Conservation (phyloP, 2,329 filamentous ascomycete species). For the Fusarium torreyae region DNA sequence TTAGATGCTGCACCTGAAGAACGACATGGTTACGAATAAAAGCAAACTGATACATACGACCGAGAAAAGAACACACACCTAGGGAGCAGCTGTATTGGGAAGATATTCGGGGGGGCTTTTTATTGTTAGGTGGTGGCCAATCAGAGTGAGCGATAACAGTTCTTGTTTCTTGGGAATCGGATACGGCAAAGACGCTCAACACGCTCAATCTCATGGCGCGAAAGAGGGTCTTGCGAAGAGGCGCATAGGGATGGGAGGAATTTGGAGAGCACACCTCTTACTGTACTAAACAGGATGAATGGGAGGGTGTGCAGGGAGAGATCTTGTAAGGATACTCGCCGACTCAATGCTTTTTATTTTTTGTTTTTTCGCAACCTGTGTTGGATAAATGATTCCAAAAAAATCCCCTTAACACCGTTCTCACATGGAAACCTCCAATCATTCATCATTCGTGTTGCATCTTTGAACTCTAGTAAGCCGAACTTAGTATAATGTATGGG, state of each 20-base stretch:
- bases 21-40: conserved; percentile 27
- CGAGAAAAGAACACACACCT: conserved; percentile 22
- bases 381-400: conserved; percentile 48
- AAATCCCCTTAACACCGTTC: conserved; percentile 29
- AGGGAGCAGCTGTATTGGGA: conserved; percentile 32
- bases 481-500: background rate
- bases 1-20: conserved; percentile 27
- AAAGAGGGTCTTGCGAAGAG: conserved; percentile 44
- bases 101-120: conserved; percentile 22
- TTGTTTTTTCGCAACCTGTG: conserved; percentile 42
- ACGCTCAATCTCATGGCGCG: conserved; percentile 39
- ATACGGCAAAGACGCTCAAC: conserved; percentile 35
- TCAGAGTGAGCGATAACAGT: conserved; percentile 39
- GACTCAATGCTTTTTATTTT: conserved; percentile 38
- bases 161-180: conserved; percentile 46
- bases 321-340: conserved; percentile 44
- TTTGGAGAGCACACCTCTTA: conserved; percentile 45
- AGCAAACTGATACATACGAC: conserved; percentile 16
- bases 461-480: conserved; percentile 2
- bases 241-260: conserved; percentile 50
- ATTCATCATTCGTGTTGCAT: background rate
- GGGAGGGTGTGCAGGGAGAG: conserved; percentile 25
- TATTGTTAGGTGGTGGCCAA: conserved; percentile 29
- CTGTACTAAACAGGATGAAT: conserved; percentile 47
- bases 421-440: background rate